Conservation (phyloP, 169 alveolate genomes). For the Cryptosporidium sp. region DNA sequence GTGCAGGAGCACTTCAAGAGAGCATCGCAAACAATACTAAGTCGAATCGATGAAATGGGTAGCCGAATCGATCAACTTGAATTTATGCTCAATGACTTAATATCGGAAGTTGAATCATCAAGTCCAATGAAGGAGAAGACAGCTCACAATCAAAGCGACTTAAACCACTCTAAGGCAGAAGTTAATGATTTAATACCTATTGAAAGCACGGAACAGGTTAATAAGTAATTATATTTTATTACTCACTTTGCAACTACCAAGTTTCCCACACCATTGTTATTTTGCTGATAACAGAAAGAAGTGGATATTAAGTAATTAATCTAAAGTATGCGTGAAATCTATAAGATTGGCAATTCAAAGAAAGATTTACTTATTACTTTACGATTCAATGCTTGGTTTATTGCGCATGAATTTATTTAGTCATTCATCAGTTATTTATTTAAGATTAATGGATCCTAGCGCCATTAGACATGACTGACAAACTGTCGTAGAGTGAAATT, state of each 20-base stretch:
- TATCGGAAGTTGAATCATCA: conserved; percentile 51
- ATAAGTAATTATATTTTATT: not conserved
- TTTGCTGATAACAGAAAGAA: not conserved
- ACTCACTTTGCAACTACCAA: not conserved
- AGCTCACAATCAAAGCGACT: not conserved
- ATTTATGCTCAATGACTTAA: conserved; percentile 63
- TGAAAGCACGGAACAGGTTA: not conserved
- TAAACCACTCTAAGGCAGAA: not conserved
- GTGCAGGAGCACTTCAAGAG: conserved; percentile 76
- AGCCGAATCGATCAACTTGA: conserved; percentile 76
- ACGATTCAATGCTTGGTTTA: no score
- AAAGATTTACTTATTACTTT: not conserved
- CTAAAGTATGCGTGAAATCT: not conserved
- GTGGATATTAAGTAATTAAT: not conserved
- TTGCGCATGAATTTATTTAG: not conserved
- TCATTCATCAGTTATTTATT: not conserved
- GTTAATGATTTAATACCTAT: not conserved
- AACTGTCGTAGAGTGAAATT: conserved; percentile 24
- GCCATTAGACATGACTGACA: conserved; percentile 72
- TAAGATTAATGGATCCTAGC: conserved; percentile 47
- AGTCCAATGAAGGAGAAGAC: conserved; percentile 16
- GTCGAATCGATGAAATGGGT: conserved; percentile 80
- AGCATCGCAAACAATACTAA: conserved; percentile 75
- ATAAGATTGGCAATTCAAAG: not conserved
- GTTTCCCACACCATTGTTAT: not conserved